These are phyloP conservation scores for Barbarea vulgaris DNA, from an alignment of 345 rosid genomes.

Conservation along the genomic window DNA sequence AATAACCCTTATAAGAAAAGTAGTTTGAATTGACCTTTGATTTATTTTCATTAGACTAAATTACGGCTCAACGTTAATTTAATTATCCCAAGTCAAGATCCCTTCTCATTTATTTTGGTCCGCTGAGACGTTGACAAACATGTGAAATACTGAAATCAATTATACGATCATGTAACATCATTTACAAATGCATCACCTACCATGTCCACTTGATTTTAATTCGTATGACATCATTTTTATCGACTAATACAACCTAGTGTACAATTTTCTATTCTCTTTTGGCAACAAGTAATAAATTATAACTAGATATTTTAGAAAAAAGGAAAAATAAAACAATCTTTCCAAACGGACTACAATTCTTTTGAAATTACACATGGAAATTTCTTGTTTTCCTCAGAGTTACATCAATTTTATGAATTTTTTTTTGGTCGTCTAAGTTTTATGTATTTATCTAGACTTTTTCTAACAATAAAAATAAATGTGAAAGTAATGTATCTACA, in stretches of 20 bases:
- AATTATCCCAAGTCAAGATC: slow-evolving; percentile 4
- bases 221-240: neutral
- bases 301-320: neutral
- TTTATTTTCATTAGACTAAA: neutral
- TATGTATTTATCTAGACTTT: neutral
- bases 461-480: neutral
- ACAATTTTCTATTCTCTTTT: neutral
- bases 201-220: neutral
- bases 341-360: neutral
- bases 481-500: neutral
- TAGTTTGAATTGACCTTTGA: neutral
- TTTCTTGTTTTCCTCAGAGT: neutral
- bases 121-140: slow-evolving; percentile 18
- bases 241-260: neutral
- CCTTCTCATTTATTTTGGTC: neutral
- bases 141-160: slow-evolving; percentile 15
- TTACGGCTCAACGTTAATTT: neutral
- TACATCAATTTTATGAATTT: neutral
- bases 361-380: neutral
- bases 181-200: slow-evolving; percentile 23
- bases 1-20: neutral
- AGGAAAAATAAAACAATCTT: neutral
- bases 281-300: slow-evolving; percentile 2
- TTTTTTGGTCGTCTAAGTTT: too few species aligned
- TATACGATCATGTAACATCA: slow-evolving; percentile 24